These are phyloP conservation scores for Terana coerulea DNA, from an alignment of 768 basidiomycete genomes.

Conservation along the genomic window DNA sequence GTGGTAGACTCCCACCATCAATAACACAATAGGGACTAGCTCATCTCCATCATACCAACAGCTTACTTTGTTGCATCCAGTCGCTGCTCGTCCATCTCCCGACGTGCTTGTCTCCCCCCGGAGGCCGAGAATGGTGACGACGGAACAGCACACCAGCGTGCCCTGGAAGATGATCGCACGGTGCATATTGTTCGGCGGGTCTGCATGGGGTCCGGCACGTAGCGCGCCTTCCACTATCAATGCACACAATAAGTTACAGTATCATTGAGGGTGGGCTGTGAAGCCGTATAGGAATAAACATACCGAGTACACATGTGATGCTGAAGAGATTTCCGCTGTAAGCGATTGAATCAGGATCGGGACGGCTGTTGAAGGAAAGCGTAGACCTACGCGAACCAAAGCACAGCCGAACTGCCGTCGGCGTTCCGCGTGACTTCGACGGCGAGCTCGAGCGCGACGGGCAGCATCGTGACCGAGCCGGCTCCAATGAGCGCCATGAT, in stretches of 20 bases:
- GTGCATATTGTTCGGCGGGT: constrained; percentile 74
- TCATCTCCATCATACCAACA: neutral
- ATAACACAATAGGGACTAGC: too few relatives aligned
- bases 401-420: constrained; percentile 67
- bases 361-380: neutral
- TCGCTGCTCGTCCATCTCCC: constrained; percentile 49
- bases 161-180: constrained; percentile 67
- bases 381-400: constrained; percentile 67
- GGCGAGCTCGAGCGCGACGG: constrained; percentile 72
- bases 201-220: constrained; percentile 53
- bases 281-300: too few relatives aligned
- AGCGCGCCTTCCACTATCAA: constrained; percentile 69
- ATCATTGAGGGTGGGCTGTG: neutral
- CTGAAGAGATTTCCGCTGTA: constrained; percentile 61
- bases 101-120: constrained; percentile 60
- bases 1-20: too few relatives aligned
- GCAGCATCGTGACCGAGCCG: constrained; percentile 64
- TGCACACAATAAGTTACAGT: neutral
- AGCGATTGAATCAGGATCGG: neutral
- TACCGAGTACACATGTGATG: constrained; percentile 62
- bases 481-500: constrained; percentile 69
- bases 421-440: constrained; percentile 80
- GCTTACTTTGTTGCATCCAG: neutral
- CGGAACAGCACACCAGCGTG: constrained; percentile 37
- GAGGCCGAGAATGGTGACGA: constrained; percentile 44